phyloP scores from a whole-genome alignment of 306 rosid genomes.

The Cucumis cinereus region DNA sequence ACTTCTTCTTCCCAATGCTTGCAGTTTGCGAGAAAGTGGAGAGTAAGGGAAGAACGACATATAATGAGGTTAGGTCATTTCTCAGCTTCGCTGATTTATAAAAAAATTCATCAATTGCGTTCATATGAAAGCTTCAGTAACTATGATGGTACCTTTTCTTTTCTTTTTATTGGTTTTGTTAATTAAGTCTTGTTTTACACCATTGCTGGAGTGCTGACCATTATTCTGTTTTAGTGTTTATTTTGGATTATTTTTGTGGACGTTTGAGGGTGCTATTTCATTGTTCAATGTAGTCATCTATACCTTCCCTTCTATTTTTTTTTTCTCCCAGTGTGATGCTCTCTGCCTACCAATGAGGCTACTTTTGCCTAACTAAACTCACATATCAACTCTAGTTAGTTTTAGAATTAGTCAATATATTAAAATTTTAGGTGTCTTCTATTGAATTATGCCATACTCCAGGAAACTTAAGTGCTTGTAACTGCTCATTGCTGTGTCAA shows the following conservation, averaged over 20 bases:
- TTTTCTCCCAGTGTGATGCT: background rate
- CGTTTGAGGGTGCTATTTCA: background rate
- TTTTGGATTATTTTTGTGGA: background rate
- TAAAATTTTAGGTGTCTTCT: background rate
- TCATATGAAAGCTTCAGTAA: background rate
- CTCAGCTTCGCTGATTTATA: background rate
- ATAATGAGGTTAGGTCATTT: conserved; percentile 66
- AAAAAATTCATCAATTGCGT: background rate
- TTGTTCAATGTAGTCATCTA: background rate
- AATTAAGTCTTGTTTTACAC: background rate
- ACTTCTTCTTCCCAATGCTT: conserved; percentile 17
- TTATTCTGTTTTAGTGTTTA: background rate
- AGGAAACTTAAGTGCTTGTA: background rate
- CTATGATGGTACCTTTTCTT: background rate
- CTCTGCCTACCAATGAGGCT: background rate
- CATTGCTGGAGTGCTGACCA: background rate
- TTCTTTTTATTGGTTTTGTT: background rate
- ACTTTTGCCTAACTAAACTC: background rate
- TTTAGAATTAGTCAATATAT: background rate
- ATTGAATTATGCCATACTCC: background rate
- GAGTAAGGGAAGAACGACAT: conserved; percentile 94
- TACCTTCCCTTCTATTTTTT: background rate
- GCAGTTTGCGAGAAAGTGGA: conserved; percentile 95
- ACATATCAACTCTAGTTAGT: background rate
- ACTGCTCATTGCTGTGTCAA: background rate